Conservation (phyloP, 75 land plant species). For the Chamaecyparis obtusa region DNA sequence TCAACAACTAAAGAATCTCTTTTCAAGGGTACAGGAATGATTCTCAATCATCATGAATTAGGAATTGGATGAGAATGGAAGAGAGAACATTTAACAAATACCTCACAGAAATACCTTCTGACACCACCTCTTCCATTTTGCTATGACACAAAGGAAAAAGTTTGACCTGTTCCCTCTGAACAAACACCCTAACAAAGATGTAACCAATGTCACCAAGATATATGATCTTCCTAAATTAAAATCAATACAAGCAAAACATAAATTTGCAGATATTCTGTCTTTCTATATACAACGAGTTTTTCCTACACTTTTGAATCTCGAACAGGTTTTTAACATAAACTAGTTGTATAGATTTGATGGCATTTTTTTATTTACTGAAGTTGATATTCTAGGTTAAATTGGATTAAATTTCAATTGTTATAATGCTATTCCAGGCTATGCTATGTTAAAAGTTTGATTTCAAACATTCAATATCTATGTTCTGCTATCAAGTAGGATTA, state of each 20-base stretch:
- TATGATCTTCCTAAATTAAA: neutral
- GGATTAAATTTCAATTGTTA: too few relatives aligned
- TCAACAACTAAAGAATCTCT: neutral
- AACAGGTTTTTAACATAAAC: neutral
- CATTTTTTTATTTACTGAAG: neutral
- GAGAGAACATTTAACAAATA: constrained; percentile 13
- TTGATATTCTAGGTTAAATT: neutral
- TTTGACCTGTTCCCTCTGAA: constrained; percentile 73
- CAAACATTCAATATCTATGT: too few relatives aligned
- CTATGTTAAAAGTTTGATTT: too few relatives aligned
- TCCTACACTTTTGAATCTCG: neutral
- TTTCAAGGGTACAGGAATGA: neutral
- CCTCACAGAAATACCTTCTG: constrained; percentile 51
- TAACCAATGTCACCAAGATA: neutral
- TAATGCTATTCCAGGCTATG: too few relatives aligned
- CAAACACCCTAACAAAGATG: constrained; percentile 8
- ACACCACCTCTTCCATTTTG: constrained; percentile 74
- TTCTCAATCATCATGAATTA: neutral
- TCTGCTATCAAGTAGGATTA: too few relatives aligned
- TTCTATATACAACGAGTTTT: neutral
- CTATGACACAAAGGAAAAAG: constrained; percentile 77
- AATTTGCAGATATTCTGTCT: neutral
- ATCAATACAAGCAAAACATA: neutral
- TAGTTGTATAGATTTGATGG: neutral
- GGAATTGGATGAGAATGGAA: neutral